Conservation (phyloP, 768 basidiomycete genomes). For the Pisolithus marmoratus region DNA sequence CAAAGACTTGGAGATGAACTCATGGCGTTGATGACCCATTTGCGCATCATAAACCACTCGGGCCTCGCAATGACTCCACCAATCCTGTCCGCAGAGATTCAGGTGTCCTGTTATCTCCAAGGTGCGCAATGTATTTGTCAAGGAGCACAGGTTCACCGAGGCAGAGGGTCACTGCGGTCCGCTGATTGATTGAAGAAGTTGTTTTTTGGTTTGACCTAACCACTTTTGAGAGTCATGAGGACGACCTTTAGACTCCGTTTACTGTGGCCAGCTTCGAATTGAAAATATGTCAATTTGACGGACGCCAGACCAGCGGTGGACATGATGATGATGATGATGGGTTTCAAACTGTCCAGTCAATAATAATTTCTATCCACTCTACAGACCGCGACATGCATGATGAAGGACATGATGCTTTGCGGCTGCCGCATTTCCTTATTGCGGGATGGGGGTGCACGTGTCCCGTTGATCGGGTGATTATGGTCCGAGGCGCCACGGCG, state of each 20-base stretch:
- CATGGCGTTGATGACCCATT: neutral
- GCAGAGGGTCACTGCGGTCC: constrained; percentile 16
- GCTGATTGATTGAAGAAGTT: constrained; percentile 20
- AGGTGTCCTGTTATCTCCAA: constrained; percentile 6
- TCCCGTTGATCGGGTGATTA: too few relatives aligned
- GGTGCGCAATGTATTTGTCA: constrained; percentile 14
- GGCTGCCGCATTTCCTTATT: too few relatives aligned
- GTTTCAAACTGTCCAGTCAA: too few relatives aligned
- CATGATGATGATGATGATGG: neutral
- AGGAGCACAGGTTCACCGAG: constrained; percentile 26
- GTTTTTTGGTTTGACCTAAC: neutral
- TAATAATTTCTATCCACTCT: too few relatives aligned
- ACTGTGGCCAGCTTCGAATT: constrained; percentile 24
- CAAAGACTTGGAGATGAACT: neutral
- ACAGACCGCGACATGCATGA: too few relatives aligned
- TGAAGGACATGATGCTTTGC: too few relatives aligned
- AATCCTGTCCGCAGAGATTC: neutral
- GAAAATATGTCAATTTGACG: constrained; percentile 22
- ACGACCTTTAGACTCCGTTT: constrained; percentile 9
- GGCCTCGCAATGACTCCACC: neutral
- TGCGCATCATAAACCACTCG: neutral
- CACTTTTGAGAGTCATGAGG: constrained; percentile 1
- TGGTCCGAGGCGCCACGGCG: too few relatives aligned
- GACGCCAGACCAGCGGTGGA: constrained; percentile 1
- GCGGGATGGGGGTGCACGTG: too few relatives aligned